Percentiles rank a stretch among this genome's conserved stretches.
Conservation (phyloP, 2,329 filamentous ascomycete species). For the Epicoccum sorghinum region DNA sequence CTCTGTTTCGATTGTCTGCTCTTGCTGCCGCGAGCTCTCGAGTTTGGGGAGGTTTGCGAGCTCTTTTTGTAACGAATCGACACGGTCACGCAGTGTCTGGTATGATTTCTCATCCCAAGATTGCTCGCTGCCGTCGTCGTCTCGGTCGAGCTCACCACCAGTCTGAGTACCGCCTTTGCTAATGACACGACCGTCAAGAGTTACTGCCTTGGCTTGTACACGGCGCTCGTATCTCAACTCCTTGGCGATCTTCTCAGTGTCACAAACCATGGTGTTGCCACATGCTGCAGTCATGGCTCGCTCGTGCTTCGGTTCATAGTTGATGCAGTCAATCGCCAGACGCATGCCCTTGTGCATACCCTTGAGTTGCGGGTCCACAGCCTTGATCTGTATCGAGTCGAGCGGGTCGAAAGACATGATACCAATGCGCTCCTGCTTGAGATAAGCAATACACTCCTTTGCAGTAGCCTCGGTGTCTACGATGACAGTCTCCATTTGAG, state of each 20-base stretch:
- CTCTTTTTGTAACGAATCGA: constrained; percentile 76
- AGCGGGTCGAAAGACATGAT: constrained; percentile 95
- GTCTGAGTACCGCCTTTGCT: constrained; percentile 98
- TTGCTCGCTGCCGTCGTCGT: constrained; percentile 73
- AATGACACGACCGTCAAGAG: constrained; percentile 92
- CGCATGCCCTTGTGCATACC: constrained; percentile 82
- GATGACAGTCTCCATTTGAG: constrained; percentile 92
- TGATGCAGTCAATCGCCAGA: constrained; percentile 93
- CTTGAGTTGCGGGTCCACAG: constrained; percentile 88
- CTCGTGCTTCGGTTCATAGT: constrained; percentile 86
- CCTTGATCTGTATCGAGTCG: constrained; percentile 95
- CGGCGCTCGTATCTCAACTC: constrained; percentile 84
- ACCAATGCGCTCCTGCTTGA: constrained; percentile 85
- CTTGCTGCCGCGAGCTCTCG: constrained; percentile 75
- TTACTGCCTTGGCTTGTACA: constrained; percentile 92
- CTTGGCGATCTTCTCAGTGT: constrained; percentile 84
- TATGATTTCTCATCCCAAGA: constrained; percentile 90
- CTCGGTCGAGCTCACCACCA: constrained; percentile 76
- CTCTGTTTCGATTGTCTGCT: constrained; percentile 82
- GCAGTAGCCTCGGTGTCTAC: constrained; percentile 95
- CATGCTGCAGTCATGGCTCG: constrained; percentile 95
- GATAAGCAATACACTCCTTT: constrained; percentile 90
- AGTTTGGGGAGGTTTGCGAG: constrained; percentile 80
- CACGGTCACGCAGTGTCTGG: constrained; percentile 78
- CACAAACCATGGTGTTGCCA: constrained; percentile 92